Conservation (phyloP, 768 basidiomycete genomes). For the Symmetrospora coprosmae region DNA sequence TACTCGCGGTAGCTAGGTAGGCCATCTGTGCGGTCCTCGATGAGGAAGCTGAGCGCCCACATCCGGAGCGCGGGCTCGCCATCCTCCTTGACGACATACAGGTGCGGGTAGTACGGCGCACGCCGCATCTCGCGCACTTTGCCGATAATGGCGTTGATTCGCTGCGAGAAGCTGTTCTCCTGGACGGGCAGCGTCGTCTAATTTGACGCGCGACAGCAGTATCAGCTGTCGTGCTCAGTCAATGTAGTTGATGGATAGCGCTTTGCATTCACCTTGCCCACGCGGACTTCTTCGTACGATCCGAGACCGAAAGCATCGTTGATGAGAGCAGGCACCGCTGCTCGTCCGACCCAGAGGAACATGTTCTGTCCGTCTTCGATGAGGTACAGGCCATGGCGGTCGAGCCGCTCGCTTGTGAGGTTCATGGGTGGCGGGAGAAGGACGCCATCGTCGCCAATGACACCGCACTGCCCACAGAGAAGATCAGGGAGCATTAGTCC, state of each 20-base stretch:
- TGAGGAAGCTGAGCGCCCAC: conserved; percentile 86
- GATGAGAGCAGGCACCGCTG: conserved; percentile 88
- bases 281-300: conserved; percentile 71
- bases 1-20: conserved; percentile 94
- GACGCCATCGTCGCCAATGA: conserved; percentile 73
- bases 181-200: conserved; percentile 77
- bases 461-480: conserved; percentile 55
- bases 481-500: not conserved
- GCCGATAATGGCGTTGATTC: conserved; percentile 80
- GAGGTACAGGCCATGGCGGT: conserved; percentile 85
- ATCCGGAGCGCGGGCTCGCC: conserved; percentile 84
- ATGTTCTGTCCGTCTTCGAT: conserved; percentile 97
- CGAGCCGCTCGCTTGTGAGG: conserved; percentile 83
- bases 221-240: not conserved
- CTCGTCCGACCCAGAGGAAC: conserved; percentile 96
- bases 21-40: conserved; percentile 90
- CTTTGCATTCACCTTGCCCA: conserved; percentile 61
- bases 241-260: not conserved
- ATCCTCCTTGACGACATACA: conserved; percentile 95
- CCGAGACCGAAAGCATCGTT: conserved; percentile 87
- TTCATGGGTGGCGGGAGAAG: conserved; percentile 77
- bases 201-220: too few species aligned
- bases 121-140: conserved; percentile 89
- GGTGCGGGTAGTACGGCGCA: conserved; percentile 74
- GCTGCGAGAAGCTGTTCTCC: conserved; percentile 89